Conservation (phyloP, 148 eudicot species). For the Chenopodium berlandieri region DNA sequence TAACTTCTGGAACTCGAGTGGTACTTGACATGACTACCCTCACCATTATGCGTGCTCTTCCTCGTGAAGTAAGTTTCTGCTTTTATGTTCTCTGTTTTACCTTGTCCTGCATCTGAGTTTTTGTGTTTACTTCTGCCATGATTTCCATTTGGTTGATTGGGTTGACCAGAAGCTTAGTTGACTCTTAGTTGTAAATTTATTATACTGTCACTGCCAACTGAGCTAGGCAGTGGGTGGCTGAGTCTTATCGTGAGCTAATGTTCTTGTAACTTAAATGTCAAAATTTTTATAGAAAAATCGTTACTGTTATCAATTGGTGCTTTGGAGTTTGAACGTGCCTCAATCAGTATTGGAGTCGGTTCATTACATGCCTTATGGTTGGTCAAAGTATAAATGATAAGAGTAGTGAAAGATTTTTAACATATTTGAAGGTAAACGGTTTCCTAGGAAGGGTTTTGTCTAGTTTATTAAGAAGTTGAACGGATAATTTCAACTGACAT, state of each 20-base stretch:
- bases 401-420: not conserved
- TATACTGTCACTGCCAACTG: not conserved
- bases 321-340: not conserved
- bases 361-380: not conserved
- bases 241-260: too few relatives aligned
- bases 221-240: too few relatives aligned
- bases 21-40: constrained; percentile 99
- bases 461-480: not conserved
- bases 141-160: not conserved
- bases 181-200: not conserved
- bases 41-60: constrained; percentile 96
- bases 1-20: constrained; percentile 89
- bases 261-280: too few relatives aligned
- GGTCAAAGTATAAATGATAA: not conserved
- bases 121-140: not conserved
- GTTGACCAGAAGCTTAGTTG: not conserved
- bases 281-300: too few relatives aligned
- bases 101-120: not conserved
- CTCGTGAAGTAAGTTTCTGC: constrained; percentile 68
- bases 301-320: too few relatives aligned
- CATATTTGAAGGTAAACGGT: not conserved
- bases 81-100: not conserved
- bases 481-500: not conserved
- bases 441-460: not conserved
- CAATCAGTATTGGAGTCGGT: not conserved